Evolutionary conservation across 768 basidiomycete species (phyloP).

Genomic region (Lepiota brunneoincarnata): DNA sequence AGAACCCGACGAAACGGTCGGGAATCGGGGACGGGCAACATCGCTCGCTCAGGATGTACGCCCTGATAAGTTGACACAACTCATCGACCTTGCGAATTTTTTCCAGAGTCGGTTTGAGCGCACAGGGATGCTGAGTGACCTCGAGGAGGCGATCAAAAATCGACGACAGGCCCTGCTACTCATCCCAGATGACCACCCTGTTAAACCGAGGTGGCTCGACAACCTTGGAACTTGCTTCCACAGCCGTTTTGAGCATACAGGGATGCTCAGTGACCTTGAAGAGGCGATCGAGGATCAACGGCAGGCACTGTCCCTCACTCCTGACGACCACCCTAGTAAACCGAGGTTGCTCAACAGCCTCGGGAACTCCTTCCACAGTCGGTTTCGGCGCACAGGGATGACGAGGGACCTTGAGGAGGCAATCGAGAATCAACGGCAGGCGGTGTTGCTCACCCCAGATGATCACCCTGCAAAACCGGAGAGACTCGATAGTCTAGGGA

Average conservation of each 20-base stretch:
- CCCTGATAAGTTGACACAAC: no score
- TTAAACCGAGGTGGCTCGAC: background rate
- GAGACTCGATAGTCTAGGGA: background rate
- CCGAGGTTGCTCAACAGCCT: conserved; percentile 2
- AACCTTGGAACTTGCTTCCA: conserved; percentile 10
- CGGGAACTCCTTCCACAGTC: background rate
- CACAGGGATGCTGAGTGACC: conserved; percentile 21
- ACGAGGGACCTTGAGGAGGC: background rate
- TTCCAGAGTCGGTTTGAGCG: conserved; percentile 16
- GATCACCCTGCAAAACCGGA: background rate
- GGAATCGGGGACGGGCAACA: no score
- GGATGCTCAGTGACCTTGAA: background rate
- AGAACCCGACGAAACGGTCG: no score
- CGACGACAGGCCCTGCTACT: conserved; percentile 9
- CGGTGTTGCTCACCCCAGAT: background rate
- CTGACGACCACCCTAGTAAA: background rate
- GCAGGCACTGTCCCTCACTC: background rate
- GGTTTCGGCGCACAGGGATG: background rate
- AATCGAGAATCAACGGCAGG: background rate
- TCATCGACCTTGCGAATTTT: no score
- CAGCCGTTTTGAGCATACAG: background rate
- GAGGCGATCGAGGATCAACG: background rate
- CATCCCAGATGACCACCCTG: conserved; percentile 5
- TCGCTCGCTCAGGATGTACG: no score
- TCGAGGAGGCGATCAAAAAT: conserved; percentile 18